phyloP scores from a whole-genome alignment of 2,329 filamentous ascomycete genomes.

The Diaporthe humulicola region DNA sequence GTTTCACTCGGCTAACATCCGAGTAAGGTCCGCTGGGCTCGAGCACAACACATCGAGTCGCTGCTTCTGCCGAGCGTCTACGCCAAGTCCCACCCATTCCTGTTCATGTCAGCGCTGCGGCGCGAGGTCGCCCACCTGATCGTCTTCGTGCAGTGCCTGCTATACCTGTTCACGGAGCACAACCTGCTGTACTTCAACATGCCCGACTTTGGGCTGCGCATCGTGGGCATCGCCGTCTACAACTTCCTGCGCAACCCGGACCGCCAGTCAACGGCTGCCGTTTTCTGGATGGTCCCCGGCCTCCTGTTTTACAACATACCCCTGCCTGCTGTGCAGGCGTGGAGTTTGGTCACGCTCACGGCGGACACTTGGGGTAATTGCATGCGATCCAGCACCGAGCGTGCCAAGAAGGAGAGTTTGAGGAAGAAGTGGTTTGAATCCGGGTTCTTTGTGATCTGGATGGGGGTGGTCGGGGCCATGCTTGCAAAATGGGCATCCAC shows the following conservation, averaged over 20 bases:
- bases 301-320: conserved; percentile 52
- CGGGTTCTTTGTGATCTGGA: conserved; percentile 49
- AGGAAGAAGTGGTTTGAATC: conserved; percentile 47
- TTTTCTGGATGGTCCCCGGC: conserved; percentile 46
- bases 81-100: conserved; percentile 49
- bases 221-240: conserved; percentile 47
- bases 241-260: conserved; percentile 48
- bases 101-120: conserved; percentile 50
- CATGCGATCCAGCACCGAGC: conserved; percentile 49
- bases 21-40: conserved; percentile 45
- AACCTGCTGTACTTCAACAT: conserved; percentile 45
- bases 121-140: conserved; percentile 48
- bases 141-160: conserved; percentile 47
- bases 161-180: conserved; percentile 46
- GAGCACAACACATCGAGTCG: conserved; percentile 53
- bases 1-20: neutral
- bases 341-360: conserved; percentile 50
- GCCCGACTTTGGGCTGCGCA: conserved; percentile 47
- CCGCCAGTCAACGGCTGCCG: conserved; percentile 38
- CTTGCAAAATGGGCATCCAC: conserved; percentile 33
- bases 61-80: conserved; percentile 52
- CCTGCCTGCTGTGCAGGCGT: conserved; percentile 51
- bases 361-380: conserved; percentile 52
- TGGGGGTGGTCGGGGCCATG: conserved; percentile 47
- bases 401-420: conserved; percentile 43